These are phyloP conservation scores for Mrakia blollopis DNA, from an alignment of 768 basidiomycete species.

Conservation along the genomic window DNA sequence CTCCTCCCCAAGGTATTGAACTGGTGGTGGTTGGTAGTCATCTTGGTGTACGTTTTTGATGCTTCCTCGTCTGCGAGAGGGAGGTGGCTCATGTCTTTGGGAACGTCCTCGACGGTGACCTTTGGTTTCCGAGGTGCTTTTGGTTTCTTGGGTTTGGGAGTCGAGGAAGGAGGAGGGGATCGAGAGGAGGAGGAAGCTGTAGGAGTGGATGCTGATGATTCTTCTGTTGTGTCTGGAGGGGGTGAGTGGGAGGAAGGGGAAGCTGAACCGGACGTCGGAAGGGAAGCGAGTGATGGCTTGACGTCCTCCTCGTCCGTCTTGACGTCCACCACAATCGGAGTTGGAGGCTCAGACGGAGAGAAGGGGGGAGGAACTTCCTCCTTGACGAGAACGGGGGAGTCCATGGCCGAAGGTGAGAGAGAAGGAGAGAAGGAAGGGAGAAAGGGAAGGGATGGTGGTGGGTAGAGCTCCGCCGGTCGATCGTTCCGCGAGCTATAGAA, in stretches of 20 bases:
- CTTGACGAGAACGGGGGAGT: neutral
- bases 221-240: neutral
- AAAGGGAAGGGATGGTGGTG: neutral
- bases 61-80: slow-evolving; percentile 63
- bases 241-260: neutral
- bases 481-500: too few species aligned
- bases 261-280: neutral
- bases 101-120: slow-evolving; percentile 17
- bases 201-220: slow-evolving; percentile 14
- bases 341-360: neutral
- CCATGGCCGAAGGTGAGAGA: neutral
- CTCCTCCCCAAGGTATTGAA: slow-evolving; percentile 79
- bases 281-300: neutral
- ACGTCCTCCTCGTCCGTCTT: neutral
- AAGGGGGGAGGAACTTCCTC: slow-evolving; percentile 2
- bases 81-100: slow-evolving; percentile 66
- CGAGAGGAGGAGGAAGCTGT: slow-evolving; percentile 45
- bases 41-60: slow-evolving; percentile 60
- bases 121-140: slow-evolving; percentile 18
- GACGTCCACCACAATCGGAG: neutral
- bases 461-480: neutral
- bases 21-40: slow-evolving; percentile 78
- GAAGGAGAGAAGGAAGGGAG: neutral
- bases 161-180: slow-evolving; percentile 51
- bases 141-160: neutral